Base-by-base conservation (phyloP, 495 filamentous ascomycete species). In the Aspergillus cristatus region DNA sequence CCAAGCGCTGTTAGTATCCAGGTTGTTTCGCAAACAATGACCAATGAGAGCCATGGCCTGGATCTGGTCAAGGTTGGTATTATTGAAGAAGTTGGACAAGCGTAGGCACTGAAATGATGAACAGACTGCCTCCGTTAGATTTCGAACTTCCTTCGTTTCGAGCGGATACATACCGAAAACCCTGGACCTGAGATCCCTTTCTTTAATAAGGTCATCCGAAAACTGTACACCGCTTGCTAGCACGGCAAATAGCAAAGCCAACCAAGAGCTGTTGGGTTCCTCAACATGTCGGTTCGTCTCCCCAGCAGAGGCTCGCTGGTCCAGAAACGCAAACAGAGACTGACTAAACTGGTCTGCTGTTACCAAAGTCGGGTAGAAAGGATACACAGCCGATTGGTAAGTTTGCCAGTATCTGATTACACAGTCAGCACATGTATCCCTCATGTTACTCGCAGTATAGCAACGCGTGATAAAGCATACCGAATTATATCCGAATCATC, bases 221-320 rank as follows among this genome's bases (percentile, higher is more conserved):
- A 78, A 84, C 48, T 87, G 81, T 11, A 74, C 78, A 12, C 81
- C 81, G 34, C 80, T 81, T 0, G 80, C 82, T 25, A 87, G 62
- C 0, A 82, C 79, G n/a, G 79, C 80, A 55, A 87, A 86, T 3
- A 87, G 38, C 13, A 53, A 10, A 1, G 50, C 50, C 17, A 53
- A 26, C 46, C 46, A 53, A 2, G 50, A 49, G 7, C 37, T 17
- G 28, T 49, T 12, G 0, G 37, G 46, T 6, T 38, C 40, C 11
- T 34, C 28, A 11, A 11, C 10, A 12, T 32, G 3, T n/a, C 12
- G 12, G 7, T 13, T 22, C 16, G 20, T 8, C 20, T 38, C 38
- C 15, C 28, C 13, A 0, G 29, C 5, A n/a, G 31, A 31, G 7
- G 40, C 34, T n/a, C 50, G 33, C 15, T 22, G 18, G 26, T 56